These are phyloP conservation scores for Tolypocladium cylindrosporum DNA, from an alignment of 2,329 filamentous ascomycete species.

Conservation along the genomic window DNA sequence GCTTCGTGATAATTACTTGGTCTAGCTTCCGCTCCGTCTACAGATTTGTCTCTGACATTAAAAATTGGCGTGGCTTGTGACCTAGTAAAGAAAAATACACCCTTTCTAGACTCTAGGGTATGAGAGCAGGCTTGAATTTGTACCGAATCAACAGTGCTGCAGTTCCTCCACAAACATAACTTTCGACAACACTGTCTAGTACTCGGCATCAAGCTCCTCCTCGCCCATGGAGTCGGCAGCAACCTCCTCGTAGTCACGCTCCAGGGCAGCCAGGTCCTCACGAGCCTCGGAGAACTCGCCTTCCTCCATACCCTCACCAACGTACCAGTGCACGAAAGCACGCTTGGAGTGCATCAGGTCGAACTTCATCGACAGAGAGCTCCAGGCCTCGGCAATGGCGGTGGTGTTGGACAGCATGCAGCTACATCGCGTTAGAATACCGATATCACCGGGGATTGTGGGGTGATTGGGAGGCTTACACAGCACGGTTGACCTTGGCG, in stretches of 20 bases:
- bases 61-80: constrained; percentile 24
- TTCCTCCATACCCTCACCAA: constrained; percentile 99
- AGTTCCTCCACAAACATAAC: constrained; percentile 5
- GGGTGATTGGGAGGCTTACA: constrained; percentile 47
- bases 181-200: constrained; percentile 44
- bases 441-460: not conserved
- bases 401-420: constrained; percentile 99
- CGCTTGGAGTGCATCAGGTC: constrained; percentile 99
- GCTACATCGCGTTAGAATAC: constrained; percentile 31
- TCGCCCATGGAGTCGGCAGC: constrained; percentile 86
- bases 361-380: constrained; percentile 92
- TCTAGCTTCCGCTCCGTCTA: constrained; percentile 11
- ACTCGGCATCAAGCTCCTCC: constrained; percentile 83
- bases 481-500: constrained; percentile 94
- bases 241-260: constrained; percentile 98
- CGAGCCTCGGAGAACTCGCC: constrained; percentile 99
- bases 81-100: constrained; percentile 29
- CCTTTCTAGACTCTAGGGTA: constrained; percentile 14
- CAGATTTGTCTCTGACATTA: constrained; percentile 24
- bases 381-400: constrained; percentile 97
- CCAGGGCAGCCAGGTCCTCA: constrained; percentile 94
- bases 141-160: constrained; percentile 7
- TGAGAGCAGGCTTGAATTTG: constrained; percentile 17
- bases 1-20: not conserved
- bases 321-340: constrained; percentile 99